Evolutionary conservation across 2,329 filamentous ascomycete species (phyloP).

Genomic region (Bipolaris oryzae): DNA sequence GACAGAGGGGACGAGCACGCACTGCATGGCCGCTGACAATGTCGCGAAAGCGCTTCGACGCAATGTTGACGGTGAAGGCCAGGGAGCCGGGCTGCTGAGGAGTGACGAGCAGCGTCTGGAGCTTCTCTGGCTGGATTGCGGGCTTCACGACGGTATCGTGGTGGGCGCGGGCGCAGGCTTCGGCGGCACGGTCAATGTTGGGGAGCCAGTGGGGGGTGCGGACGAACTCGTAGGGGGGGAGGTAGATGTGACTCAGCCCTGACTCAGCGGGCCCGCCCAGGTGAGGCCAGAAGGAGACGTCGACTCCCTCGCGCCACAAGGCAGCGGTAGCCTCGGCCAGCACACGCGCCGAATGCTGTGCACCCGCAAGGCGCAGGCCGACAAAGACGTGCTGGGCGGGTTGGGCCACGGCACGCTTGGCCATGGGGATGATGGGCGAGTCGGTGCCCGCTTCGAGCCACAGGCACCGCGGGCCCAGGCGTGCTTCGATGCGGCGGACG

Average conservation of each 20-base stretch:
- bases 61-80: constrained; percentile 5
- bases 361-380: background rate
- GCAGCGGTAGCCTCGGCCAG: background rate
- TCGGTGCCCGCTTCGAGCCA: constrained; percentile 33
- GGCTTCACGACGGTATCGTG: background rate
- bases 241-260: background rate
- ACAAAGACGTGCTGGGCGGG: background rate
- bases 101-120: background rate
- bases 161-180: background rate
- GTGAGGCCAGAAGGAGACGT: background rate
- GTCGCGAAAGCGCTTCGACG: constrained; percentile 1
- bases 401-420: background rate
- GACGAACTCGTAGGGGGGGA: constrained; percentile 1
- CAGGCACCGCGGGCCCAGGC: background rate
- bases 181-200: background rate
- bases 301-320: background rate
- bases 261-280: constrained; percentile 3
- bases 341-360: background rate
- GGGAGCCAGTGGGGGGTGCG: background rate
- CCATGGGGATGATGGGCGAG: constrained; percentile 37
- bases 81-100: constrained; percentile 1
- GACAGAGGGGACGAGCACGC: background rate
- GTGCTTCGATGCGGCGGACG: constrained; percentile 11
- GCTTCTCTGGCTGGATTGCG: background rate
- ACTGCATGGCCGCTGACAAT: constrained; percentile 7